These are phyloP conservation scores for Auxenochlorella pyrenoidosa DNA, from an alignment of 139 green algal species.

Conservation along the genomic window DNA sequence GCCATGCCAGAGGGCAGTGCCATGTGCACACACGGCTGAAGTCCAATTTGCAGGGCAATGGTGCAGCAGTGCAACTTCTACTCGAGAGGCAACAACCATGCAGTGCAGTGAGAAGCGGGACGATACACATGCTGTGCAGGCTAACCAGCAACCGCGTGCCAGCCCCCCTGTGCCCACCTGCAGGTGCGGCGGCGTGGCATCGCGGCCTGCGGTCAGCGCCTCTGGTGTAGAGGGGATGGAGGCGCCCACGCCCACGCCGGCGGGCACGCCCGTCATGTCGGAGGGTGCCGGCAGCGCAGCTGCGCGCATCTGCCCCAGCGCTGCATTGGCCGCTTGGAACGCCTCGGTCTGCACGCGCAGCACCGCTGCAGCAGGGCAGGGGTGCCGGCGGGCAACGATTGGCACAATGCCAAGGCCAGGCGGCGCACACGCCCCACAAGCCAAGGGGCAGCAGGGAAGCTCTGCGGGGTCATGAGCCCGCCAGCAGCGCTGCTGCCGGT, in stretches of 20 bases:
- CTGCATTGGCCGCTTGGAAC: slow-evolving; percentile 58
- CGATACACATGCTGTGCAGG: background rate
- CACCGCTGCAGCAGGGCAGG: slow-evolving; percentile 38
- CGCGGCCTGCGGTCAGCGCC: slow-evolving; percentile 16
- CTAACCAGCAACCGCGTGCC: background rate
- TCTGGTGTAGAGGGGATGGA: slow-evolving; percentile 42
- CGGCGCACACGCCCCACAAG: background rate
- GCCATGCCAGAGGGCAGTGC: too few species aligned
- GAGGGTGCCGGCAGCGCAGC: slow-evolving; percentile 26
- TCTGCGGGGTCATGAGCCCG: background rate
- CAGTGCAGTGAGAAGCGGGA: too few species aligned
- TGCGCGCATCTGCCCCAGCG: slow-evolving; percentile 58
- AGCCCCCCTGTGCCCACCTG: background rate
- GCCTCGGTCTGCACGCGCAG: slow-evolving; percentile 73
- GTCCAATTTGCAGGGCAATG: background rate
- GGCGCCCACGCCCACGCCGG: slow-evolving; percentile 1
- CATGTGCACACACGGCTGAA: background rate
- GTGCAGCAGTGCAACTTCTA: background rate
- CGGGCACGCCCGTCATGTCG: background rate
- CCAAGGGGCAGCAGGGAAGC: background rate
- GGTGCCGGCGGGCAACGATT: background rate
- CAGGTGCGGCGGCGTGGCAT: slow-evolving; percentile 22
- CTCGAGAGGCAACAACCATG: background rate
- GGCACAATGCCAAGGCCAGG: background rate
- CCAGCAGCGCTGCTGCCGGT: too few species aligned